Conservation (phyloP, 176 grass and related monocot species). For the Pontederia crassipes region DNA sequence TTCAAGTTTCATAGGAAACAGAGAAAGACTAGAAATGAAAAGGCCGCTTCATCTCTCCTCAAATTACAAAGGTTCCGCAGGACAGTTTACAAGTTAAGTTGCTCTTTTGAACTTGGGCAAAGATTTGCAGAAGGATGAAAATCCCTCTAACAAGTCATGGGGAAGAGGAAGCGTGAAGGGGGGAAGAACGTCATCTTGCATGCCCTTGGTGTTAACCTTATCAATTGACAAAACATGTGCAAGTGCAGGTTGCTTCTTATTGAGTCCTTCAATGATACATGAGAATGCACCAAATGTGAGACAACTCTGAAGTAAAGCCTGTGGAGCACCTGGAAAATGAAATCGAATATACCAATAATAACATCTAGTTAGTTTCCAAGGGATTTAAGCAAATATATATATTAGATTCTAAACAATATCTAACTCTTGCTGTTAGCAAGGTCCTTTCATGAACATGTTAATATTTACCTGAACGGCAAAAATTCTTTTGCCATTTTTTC, state of each 20-base stretch:
- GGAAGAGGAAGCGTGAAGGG: constrained; percentile 69
- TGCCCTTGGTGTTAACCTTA: not conserved
- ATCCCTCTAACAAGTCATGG: constrained; percentile 44
- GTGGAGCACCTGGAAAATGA: constrained; percentile 36
- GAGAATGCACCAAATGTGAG: constrained; percentile 84
- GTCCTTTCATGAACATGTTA: too few species aligned
- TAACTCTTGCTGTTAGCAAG: too few species aligned
- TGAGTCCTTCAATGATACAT: constrained; percentile 82
- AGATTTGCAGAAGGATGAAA: constrained; percentile 55
- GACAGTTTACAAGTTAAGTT: not conserved
- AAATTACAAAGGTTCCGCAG: too few species aligned
- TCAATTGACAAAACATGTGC: constrained; percentile 18
- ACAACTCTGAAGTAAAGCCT: constrained; percentile 65
- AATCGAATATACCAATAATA: too few species aligned
- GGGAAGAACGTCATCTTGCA: constrained; percentile 36
- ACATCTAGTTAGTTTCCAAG: too few species aligned
- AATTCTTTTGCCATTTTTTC: too few species aligned
- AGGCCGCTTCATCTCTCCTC: too few species aligned
- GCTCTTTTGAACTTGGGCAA: constrained; percentile 42
- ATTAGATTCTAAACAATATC: too few species aligned
- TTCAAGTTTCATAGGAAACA: too few species aligned
- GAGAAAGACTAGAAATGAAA: too few species aligned
- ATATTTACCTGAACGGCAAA: too few species aligned
- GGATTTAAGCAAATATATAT: too few species aligned
- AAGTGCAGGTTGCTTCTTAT: constrained; percentile 71